Conservation (phyloP, 805 yeast species). For the Monosporozyma aquatica region DNA sequence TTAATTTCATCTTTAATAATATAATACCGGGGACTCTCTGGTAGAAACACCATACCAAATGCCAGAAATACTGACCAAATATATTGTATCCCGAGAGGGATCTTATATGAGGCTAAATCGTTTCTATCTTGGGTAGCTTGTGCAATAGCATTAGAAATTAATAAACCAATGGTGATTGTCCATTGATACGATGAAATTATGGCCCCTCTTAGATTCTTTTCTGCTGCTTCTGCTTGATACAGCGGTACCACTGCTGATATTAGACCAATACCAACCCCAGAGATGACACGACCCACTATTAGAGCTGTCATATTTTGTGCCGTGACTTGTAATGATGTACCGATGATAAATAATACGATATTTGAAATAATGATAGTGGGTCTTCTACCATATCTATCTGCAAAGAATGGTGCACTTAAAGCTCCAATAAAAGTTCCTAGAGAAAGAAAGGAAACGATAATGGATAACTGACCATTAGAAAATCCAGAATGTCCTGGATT, state of each 20-base stretch:
- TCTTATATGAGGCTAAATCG: slow-evolving; percentile 55
- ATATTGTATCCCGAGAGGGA: slow-evolving; percentile 71
- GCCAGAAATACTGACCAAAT: slow-evolving; percentile 59
- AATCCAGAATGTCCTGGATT: slow-evolving; percentile 41
- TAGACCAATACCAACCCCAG: slow-evolving; percentile 66
- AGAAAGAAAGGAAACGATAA: slow-evolving; percentile 68
- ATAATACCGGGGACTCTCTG: slow-evolving; percentile 83
- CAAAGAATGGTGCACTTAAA: slow-evolving; percentile 45
- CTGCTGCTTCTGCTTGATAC: slow-evolving; percentile 82
- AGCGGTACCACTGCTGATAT: slow-evolving; percentile 74
- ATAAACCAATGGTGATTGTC: slow-evolving; percentile 82
- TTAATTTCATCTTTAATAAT: slow-evolving; percentile 62
- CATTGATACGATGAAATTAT: slow-evolving; percentile 76
- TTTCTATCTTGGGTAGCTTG: slow-evolving; percentile 57
- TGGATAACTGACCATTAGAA: slow-evolving; percentile 54
- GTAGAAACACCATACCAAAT: slow-evolving; percentile 63
- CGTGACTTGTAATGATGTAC: slow-evolving; percentile 61
- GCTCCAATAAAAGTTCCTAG: slow-evolving; percentile 74
- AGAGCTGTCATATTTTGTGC: slow-evolving; percentile 44
- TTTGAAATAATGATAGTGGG: slow-evolving; percentile 53
- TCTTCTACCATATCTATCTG: slow-evolving; percentile 70
- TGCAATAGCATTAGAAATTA: slow-evolving; percentile 67
- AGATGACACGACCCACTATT: slow-evolving; percentile 63
- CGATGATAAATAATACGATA: slow-evolving; percentile 56
- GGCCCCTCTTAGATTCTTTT: slow-evolving; percentile 72